Evolutionary conservation across 371 early-diverging fungal species (phyloP).

Genomic region (Mycotypha africana): DNA sequence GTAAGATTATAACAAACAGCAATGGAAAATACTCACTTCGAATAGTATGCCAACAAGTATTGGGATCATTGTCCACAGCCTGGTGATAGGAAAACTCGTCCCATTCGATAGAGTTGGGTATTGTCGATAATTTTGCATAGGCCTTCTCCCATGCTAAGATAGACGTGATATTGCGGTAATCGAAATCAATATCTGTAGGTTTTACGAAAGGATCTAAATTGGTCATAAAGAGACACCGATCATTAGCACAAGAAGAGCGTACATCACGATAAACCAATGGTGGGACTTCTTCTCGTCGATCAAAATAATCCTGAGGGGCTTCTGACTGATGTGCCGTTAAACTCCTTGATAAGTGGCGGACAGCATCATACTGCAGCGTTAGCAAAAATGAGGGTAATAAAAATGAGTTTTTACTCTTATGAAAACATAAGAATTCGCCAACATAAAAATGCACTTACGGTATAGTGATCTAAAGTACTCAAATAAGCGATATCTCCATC

Average conservation of each 20-base stretch:
- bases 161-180: conserved; percentile 13
- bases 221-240: conserved; percentile 53
- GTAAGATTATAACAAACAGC: too few species aligned
- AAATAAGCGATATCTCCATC: conserved; percentile 11
- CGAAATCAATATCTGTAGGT: conserved; percentile 34
- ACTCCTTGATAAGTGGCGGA: conserved; percentile 40
- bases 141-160: conserved; percentile 7
- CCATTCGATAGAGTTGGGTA: conserved; percentile 36
- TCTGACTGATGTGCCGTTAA: conserved; percentile 36
- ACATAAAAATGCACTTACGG: conserved; percentile 5
- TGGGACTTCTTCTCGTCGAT: conserved; percentile 43
- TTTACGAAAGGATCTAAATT: conserved; percentile 49
- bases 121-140: conserved; percentile 14
- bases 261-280: conserved; percentile 39
- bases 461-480: conserved; percentile 12
- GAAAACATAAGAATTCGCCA: not conserved
- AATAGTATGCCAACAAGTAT: conserved; percentile 54
- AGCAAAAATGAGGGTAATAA: not conserved
- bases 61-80: conserved; percentile 50
- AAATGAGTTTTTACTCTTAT: too few species aligned
- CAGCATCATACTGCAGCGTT: conserved; percentile 44
- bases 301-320: conserved; percentile 48
- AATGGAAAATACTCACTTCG: conserved; percentile 21
- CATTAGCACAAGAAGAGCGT: conserved; percentile 52
- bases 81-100: conserved; percentile 48